These are phyloP conservation scores for Dioscorea alata DNA, from an alignment of 106 monocot species.

Conservation along the genomic window DNA sequence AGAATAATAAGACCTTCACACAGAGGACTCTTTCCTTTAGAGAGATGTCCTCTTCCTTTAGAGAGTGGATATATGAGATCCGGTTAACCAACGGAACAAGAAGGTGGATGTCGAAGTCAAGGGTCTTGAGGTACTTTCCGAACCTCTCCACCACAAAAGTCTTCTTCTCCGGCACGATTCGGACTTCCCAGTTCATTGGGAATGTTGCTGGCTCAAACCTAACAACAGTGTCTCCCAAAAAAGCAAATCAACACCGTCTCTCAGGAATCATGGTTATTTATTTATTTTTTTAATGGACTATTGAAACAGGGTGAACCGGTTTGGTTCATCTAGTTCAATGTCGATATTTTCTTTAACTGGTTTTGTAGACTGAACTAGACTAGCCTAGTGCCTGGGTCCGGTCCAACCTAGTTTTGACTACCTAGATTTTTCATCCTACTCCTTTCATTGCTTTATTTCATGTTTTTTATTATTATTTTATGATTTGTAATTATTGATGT, in stretches of 20 bases:
- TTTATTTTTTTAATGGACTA: too few relatives aligned
- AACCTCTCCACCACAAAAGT: constrained; percentile 66
- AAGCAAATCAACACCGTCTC: not conserved
- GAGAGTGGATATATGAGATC: constrained; percentile 91
- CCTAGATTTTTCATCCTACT: too few relatives aligned
- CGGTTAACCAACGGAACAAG: constrained; percentile 65
- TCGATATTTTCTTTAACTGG: too few relatives aligned
- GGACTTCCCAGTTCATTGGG: constrained; percentile 63
- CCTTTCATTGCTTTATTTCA: too few relatives aligned
- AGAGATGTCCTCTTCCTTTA: constrained; percentile 95
- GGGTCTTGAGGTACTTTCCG: constrained; percentile 64
- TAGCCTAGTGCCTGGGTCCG: too few relatives aligned
- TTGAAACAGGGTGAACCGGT: too few relatives aligned
- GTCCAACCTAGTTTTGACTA: too few relatives aligned
- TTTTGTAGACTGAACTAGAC: too few relatives aligned
- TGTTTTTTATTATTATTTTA: too few relatives aligned
- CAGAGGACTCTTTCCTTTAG: constrained; percentile 85
- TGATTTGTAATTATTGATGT: too few relatives aligned
- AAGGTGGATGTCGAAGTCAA: constrained; percentile 63
- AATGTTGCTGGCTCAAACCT: constrained; percentile 27
- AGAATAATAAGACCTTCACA: constrained; percentile 41
- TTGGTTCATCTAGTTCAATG: too few relatives aligned
- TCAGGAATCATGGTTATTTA: too few relatives aligned
- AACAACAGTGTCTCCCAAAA: not conserved
- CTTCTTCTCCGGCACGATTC: constrained; percentile 75